Conservation (phyloP, 495 filamentous ascomycete genomes). For the Neurospora pannonica region DNA sequence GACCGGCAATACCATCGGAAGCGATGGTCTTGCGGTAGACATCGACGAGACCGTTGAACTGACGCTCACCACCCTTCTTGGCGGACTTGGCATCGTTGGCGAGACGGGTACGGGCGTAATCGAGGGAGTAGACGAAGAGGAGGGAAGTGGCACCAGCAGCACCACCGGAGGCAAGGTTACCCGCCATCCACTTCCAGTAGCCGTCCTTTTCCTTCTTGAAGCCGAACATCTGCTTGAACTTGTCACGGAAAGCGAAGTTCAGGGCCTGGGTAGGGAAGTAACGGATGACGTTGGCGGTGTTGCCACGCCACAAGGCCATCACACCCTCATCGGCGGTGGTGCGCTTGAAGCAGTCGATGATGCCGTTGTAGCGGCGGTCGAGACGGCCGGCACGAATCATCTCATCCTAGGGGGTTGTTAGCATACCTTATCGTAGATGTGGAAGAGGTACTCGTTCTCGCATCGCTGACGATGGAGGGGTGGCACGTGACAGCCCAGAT, state of each 20-base stretch:
- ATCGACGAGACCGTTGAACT: constrained; percentile 98
- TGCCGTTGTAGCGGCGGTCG: constrained; percentile 91
- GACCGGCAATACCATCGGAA: constrained; percentile 94
- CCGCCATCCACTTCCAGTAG: constrained; percentile 98
- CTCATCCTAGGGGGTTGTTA: constrained; percentile 68
- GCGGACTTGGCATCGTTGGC: constrained; percentile 98
- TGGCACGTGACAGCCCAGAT: constrained; percentile 13
- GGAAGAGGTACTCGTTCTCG: neutral
- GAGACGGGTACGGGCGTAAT: constrained; percentile 99
- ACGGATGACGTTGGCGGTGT: constrained; percentile 99
- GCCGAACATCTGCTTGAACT: constrained; percentile 99
- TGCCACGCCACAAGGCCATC: constrained; percentile 93
- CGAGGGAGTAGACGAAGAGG: constrained; percentile 99
- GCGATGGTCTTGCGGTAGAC: constrained; percentile 99
- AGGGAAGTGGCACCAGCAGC: constrained; percentile 99
- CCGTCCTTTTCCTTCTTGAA: constrained; percentile 99
- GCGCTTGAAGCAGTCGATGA: constrained; percentile 86
- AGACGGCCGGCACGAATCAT: constrained; percentile 99
- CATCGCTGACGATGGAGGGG: neutral
- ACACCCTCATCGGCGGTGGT: constrained; percentile 74
- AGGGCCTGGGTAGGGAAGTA: constrained; percentile 99
- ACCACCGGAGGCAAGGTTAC: constrained; percentile 99
- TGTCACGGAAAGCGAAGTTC: constrained; percentile 99
- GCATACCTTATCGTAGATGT: neutral
- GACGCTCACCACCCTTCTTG: constrained; percentile 93